A percentile compares a stretch with the other conserved stretches of the same genome.
These are phyloP conservation scores for Ascocoryne sarcoides DNA, from an alignment of 2,329 filamentous ascomycete species.

Conservation along the genomic window DNA sequence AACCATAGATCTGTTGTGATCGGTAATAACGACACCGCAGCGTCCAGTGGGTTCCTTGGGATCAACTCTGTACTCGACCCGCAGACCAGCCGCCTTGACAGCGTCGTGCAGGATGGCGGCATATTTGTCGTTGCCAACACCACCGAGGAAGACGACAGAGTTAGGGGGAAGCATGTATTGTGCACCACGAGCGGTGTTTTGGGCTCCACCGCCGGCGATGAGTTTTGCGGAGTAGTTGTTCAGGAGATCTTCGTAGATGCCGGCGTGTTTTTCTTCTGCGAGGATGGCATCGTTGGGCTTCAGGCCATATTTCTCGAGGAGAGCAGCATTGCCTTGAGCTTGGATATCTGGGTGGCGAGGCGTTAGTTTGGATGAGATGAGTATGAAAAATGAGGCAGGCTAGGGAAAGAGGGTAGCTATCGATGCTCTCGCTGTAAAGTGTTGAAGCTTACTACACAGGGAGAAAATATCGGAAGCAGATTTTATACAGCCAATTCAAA, in stretches of 20 bases:
- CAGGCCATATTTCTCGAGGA: conserved; percentile 86
- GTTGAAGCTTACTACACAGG: too few species aligned
- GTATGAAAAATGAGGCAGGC: neutral
- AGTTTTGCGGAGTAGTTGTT: conserved; percentile 88
- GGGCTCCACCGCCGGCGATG: conserved; percentile 90
- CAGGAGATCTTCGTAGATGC: conserved; percentile 87
- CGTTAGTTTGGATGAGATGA: conserved; percentile 3
- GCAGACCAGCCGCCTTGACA: conserved; percentile 78
- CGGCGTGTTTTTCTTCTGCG: conserved; percentile 81
- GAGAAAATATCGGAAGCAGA: too few species aligned
- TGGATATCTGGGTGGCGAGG: conserved; percentile 64
- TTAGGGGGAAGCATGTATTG: conserved; percentile 90
- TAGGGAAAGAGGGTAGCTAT: neutral
- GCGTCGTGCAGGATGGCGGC: conserved; percentile 80
- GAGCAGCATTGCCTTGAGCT: conserved; percentile 68
- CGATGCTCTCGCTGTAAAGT: too few species aligned
- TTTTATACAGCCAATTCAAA: too few species aligned
- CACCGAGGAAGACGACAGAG: conserved; percentile 88
- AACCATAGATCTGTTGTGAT: conserved; percentile 88
- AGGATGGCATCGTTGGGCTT: conserved; percentile 98
- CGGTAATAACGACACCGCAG: conserved; percentile 94
- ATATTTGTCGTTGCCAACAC: conserved; percentile 93
- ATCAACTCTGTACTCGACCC: conserved; percentile 92
- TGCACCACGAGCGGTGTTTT: conserved; percentile 94
- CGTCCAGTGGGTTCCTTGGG: conserved; percentile 76